Base-by-base conservation (phyloP, 148 eudicot species). In the Mesembryanthemum crystallinum region DNA sequence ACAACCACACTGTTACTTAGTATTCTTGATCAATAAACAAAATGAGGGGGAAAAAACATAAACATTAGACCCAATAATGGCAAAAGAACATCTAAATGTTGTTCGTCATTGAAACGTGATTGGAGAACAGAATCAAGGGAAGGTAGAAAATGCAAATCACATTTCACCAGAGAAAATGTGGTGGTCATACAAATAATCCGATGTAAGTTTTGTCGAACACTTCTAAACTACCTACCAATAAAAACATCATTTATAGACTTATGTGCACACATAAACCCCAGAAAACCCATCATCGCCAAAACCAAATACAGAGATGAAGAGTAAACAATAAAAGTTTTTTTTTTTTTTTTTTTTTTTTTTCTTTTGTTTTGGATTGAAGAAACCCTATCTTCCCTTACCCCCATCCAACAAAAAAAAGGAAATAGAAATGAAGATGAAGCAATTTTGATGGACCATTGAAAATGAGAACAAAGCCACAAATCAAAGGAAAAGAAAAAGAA, bases 131-230 rank as follows among this genome's bases (percentile, higher is more conserved):
- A 59, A 27, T 3, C 11, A 39, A 27, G 15, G 64, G 81, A 76
- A 76, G 52, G 76, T 76, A 73, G 37, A 63, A 58, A 80, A 76
- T 73, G 71, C 54, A 77, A 79, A 82, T 68, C 82, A 81, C 71
- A 74, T 76, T 75, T 72, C 64, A 78, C 69, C 68, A 23, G n/a
- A 4, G 33, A 32, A 75, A 69, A 24, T 28, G 15, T n/a, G 6
- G 51, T 8, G 45, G 28, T 35, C 21, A 21, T 18, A 47, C 35
- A 49, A 64, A 25, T 64, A 74, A 37, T 18, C 63, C 70, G 62
- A 74, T 63, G 29, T n/a, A n/a, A 21, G 10, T 57, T 57, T 57
- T 57, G 60, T 57, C 60, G 23, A 57, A 43, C 10, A 43, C 49
- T 21, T 62, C 15, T 3, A 27, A 27, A 5, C 8, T 20, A 13